Conservation (phyloP, 257 asterid species). For the Thymus quinquecostatus region DNA sequence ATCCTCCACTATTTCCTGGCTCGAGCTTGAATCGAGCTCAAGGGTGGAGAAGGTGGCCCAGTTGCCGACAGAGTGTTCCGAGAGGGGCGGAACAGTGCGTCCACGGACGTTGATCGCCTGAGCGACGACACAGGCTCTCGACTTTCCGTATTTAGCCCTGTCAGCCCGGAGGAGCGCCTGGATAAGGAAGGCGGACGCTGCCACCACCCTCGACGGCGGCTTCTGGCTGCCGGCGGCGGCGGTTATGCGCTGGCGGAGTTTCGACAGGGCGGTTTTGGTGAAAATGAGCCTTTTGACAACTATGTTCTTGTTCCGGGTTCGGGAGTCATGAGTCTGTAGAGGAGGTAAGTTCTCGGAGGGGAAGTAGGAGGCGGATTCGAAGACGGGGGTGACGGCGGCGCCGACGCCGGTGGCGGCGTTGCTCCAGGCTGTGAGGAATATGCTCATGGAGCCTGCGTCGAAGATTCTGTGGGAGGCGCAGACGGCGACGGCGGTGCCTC, state of each 20-base stretch:
- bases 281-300: constrained; percentile 30
- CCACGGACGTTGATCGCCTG: constrained; percentile 39
- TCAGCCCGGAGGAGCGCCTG: constrained; percentile 34
- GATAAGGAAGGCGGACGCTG: constrained; percentile 27
- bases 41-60: constrained; percentile 28
- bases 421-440: constrained; percentile 40
- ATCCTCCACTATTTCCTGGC: neutral
- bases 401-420: neutral
- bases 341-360: constrained; percentile 30
- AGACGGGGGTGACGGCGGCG: constrained; percentile 7
- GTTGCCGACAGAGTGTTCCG: constrained; percentile 36
- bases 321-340: constrained; percentile 3
- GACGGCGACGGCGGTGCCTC: constrained; percentile 38
- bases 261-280: constrained; percentile 21
- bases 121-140: constrained; percentile 19
- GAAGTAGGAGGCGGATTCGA: constrained; percentile 30
- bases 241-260: constrained; percentile 12
- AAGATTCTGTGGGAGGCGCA: constrained; percentile 33
- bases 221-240: neutral
- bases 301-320: constrained; percentile 14
- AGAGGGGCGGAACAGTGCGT: constrained; percentile 31
- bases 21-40: neutral
- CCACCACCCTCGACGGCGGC: constrained; percentile 24
- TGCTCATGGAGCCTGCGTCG: constrained; percentile 27
- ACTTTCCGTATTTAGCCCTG: constrained; percentile 23